Conservation (phyloP, 805 yeast species). For the Millerago galiae region DNA sequence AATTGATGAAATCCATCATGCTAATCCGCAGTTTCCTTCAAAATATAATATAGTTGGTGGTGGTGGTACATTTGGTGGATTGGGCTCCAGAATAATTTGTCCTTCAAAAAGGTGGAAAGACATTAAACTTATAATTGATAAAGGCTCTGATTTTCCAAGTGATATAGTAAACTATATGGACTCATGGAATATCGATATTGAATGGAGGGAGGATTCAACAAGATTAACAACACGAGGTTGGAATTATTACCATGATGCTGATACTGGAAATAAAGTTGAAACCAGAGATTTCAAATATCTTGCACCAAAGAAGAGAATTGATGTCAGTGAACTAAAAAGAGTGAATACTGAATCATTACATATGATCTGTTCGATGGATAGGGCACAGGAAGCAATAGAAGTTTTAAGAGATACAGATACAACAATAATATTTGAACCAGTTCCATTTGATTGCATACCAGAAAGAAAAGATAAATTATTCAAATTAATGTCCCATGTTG, state of each 20-base stretch:
- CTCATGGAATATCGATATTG: slow-evolving; percentile 56
- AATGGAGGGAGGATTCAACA: slow-evolving; percentile 42
- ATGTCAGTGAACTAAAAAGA: slow-evolving; percentile 42
- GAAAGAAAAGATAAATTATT: slow-evolving; percentile 37
- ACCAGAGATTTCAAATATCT: slow-evolving; percentile 49
- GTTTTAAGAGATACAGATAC: slow-evolving; percentile 1
- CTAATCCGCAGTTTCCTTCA: slow-evolving; percentile 24
- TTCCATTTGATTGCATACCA: slow-evolving; percentile 65
- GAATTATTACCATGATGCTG: slow-evolving; percentile 54
- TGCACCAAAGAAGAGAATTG: slow-evolving; percentile 56
- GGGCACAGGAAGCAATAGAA: slow-evolving; percentile 12
- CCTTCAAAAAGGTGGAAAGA: slow-evolving; percentile 34
- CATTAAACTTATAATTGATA: slow-evolving; percentile 70
- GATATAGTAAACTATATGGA: slow-evolving; percentile 37
- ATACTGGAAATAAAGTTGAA: neutral
- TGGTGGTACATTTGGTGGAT: slow-evolving; percentile 76
- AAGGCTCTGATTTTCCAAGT: slow-evolving; percentile 71
- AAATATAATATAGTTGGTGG: slow-evolving; percentile 71
- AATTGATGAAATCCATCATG: slow-evolving; percentile 74
- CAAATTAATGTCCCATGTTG: slow-evolving; percentile 37
- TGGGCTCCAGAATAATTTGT: slow-evolving; percentile 60
- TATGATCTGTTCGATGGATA: slow-evolving; percentile 50
- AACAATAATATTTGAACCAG: slow-evolving; percentile 68
- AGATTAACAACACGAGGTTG: slow-evolving; percentile 77
- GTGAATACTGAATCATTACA: slow-evolving; percentile 41